These are phyloP conservation scores for Lithocarpus polystachyus DNA, from an alignment of 306 rosid species.

Conservation along the genomic window DNA sequence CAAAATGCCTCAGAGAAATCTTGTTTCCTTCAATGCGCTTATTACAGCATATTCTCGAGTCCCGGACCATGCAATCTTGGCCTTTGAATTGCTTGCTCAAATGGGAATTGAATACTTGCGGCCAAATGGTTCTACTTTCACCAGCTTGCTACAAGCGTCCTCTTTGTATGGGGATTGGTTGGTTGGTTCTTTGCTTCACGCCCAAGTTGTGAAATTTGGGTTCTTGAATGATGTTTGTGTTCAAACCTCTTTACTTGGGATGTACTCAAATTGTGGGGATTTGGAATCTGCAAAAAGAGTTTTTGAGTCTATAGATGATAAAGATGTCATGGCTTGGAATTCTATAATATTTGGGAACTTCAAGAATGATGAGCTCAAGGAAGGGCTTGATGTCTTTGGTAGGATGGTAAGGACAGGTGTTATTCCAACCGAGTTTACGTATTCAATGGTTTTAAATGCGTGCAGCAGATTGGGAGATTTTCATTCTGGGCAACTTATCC, in stretches of 20 bases:
- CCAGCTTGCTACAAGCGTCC: slow-evolving; percentile 67
- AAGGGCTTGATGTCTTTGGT: slow-evolving; percentile 42
- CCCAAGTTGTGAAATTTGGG: slow-evolving; percentile 63
- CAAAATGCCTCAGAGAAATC: slow-evolving; percentile 66
- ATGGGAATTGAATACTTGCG: slow-evolving; percentile 42
- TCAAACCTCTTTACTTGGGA: slow-evolving; percentile 68
- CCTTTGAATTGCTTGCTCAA: slow-evolving; percentile 35
- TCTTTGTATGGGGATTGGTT: slow-evolving; percentile 47
- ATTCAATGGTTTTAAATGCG: slow-evolving; percentile 60
- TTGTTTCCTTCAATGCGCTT: slow-evolving; percentile 74
- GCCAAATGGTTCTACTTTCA: slow-evolving; percentile 63
- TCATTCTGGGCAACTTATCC: slow-evolving; percentile 50
- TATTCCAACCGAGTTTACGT: slow-evolving; percentile 58
- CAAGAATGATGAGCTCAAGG: slow-evolving; percentile 39
- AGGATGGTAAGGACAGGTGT: slow-evolving; percentile 50
- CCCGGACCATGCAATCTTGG: slow-evolving; percentile 31
- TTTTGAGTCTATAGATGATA: slow-evolving; percentile 46
- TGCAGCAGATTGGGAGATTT: slow-evolving; percentile 50
- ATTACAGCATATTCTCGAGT: slow-evolving; percentile 60
- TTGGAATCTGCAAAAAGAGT: slow-evolving; percentile 52
- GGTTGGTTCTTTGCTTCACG: slow-evolving; percentile 60
- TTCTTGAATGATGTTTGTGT: slow-evolving; percentile 53
- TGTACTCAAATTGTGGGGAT: slow-evolving; percentile 67
- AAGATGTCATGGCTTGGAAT: slow-evolving; percentile 76
- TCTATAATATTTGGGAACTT: slow-evolving; percentile 63